Evolutionary conservation across 164 flowering plant genomes (phyloP), one percentile per base, ranked within the genome.

Genomic region (grape (Vitis vinifera)): DNA sequence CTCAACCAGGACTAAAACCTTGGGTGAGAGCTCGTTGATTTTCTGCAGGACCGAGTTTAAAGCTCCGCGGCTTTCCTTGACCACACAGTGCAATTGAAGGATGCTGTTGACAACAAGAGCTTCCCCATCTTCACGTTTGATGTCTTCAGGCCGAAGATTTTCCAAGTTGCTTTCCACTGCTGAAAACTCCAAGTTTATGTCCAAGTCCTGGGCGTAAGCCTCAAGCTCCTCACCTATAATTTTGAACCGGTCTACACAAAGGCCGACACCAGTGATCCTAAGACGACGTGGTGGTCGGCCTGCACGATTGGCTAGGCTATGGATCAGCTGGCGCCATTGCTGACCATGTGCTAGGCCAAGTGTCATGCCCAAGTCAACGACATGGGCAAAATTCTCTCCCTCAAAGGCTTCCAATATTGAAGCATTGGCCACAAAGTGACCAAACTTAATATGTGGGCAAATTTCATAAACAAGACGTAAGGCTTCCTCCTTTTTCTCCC

Each of bases 391-490:
- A 82, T 66, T 83, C 80, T 87, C 88, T 76, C 88, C 88, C 91
- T 85, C 91, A 82, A 87, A 82, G 86, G 84, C 87, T 82, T 87
- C 91, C 83, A 84, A 68, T 69, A 87, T 83, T 15, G 79, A 73
- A 2, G 75, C 11, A 49, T 83, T 87, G 62, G 87, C 91, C 73
- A 85, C 86, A 72, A 85, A 85, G 63, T 85, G 91, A 59, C 91
- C 88, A 47, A 85, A 87, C 57, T 80, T 83, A 51, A 87, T 85
- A 53, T 85, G 78, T 10, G 91, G 88, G 78, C 85, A 83, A 73
- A 80, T 64, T 27, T 85, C 87, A 71, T 83, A 87, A 23, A 83
- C 91, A 49, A 85, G 85, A 71, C 78, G 64, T 9, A 85, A 71
- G 4, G 88, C 91, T 67, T 87, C 91, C n/a, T 83, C 84, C 71